phyloP scores from a whole-genome alignment of 2,329 filamentous ascomycete species.

The Plenodomus lindquistii region DNA sequence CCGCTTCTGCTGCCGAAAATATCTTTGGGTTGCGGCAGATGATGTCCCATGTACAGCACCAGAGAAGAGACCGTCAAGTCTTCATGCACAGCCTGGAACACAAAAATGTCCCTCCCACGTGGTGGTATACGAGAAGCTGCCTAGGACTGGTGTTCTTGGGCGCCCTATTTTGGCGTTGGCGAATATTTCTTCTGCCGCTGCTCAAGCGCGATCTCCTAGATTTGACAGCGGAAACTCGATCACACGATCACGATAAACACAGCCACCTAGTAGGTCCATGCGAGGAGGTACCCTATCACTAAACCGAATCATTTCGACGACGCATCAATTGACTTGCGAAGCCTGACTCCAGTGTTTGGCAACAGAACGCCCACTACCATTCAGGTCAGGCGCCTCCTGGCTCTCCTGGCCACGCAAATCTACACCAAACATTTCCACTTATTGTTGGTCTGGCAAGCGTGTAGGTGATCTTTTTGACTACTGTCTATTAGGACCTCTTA shows the following conservation, averaged over 20 bases:
- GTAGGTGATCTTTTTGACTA: too few species aligned
- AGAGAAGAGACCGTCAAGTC: too few species aligned
- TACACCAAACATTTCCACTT: too few species aligned
- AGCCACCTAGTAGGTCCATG: neutral
- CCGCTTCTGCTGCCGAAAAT: neutral
- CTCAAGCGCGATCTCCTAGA: neutral
- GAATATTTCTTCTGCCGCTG: neutral
- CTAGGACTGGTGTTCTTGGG: conserved; percentile 1
- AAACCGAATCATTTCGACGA: neutral
- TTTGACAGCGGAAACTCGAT: neutral
- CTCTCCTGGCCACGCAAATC: too few species aligned
- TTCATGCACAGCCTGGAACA: neutral
- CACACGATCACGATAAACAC: conserved; percentile 1
- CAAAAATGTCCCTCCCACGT: neutral
- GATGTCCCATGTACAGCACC: too few species aligned
- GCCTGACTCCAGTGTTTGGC: neutral
- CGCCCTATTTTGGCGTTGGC: conserved; percentile 7
- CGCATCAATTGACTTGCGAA: neutral
- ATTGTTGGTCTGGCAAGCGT: too few species aligned
- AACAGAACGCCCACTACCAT: neutral
- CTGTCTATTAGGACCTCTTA: too few species aligned
- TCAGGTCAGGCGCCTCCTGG: neutral
- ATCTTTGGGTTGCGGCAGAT: neutral
- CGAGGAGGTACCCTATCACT: neutral
- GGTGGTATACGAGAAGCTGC: neutral